Conservation (phyloP, 2,329 filamentous ascomycete species). For the Fusarium pseudograminearum region DNA sequence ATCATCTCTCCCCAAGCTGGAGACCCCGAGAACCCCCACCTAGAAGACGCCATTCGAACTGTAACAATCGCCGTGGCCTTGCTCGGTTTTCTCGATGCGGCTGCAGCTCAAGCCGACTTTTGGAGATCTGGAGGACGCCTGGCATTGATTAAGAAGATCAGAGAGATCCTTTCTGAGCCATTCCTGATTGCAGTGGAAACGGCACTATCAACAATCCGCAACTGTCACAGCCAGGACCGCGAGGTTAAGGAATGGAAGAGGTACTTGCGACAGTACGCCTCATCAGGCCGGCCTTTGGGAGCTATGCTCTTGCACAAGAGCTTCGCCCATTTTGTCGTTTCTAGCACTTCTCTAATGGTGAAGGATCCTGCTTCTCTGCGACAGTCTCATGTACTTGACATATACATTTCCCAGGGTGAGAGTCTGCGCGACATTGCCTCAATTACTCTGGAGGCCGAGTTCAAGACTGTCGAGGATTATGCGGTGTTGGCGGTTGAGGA, state of each 20-base stretch:
- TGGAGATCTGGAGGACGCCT: constrained; percentile 83
- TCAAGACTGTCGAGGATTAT: constrained; percentile 70
- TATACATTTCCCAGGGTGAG: constrained; percentile 72
- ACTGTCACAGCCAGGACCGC: constrained; percentile 74
- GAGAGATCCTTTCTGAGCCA: constrained; percentile 80
- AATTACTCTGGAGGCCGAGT: constrained; percentile 62
- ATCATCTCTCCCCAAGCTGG: constrained; percentile 66
- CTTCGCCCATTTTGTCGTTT: constrained; percentile 86
- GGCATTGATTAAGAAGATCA: constrained; percentile 77
- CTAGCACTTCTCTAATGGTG: constrained; percentile 80
- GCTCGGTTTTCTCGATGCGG: constrained; percentile 89
- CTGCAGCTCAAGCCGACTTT: constrained; percentile 80
- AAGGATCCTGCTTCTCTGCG: constrained; percentile 70
- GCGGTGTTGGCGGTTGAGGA: constrained; percentile 82
- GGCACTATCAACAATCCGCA: constrained; percentile 89
- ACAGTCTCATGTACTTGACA: constrained; percentile 76
- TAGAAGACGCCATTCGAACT: constrained; percentile 75
- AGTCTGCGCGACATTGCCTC: constrained; percentile 53
- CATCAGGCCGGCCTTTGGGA: constrained; percentile 82
- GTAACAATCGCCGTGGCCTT: constrained; percentile 85
- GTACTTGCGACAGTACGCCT: constrained; percentile 84
- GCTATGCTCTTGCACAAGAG: constrained; percentile 91
- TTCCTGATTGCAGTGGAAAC: constrained; percentile 91
- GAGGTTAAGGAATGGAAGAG: constrained; percentile 87
- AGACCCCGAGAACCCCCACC: constrained; percentile 68